A percentile compares a stretch with the other conserved stretches of the same genome.
Evolutionary conservation across 495 filamentous ascomycete species (phyloP).

Genomic region (Penicillium lividum): DNA sequence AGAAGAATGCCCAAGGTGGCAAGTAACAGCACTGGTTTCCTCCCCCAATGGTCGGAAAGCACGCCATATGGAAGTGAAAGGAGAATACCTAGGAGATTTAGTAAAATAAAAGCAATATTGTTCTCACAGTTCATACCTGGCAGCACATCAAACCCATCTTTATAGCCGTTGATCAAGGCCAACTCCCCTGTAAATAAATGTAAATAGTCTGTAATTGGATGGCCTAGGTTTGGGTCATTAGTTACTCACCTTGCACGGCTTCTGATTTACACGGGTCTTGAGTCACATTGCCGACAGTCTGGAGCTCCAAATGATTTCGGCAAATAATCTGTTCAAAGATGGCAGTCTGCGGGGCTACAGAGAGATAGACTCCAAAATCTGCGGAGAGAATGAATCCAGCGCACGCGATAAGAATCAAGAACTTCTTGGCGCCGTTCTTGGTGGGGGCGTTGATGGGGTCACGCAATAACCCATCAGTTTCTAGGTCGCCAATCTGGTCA

Average conservation of each 20-base stretch:
- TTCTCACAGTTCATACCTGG: slow-evolving; percentile 24
- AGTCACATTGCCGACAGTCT: not conserved
- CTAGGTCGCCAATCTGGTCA: not conserved
- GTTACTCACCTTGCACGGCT: slow-evolving; percentile 33
- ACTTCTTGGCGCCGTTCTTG: slow-evolving; percentile 16
- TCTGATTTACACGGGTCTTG: slow-evolving; percentile 40
- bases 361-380: slow-evolving; percentile 34
- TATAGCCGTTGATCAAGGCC: slow-evolving; percentile 44
- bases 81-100: slow-evolving; percentile 25
- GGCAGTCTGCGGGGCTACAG: slow-evolving; percentile 33
- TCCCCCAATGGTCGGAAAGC: slow-evolving; percentile 44
- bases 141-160: slow-evolving; percentile 38
- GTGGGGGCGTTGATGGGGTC: not conserved
- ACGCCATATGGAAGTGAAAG: slow-evolving; percentile 38
- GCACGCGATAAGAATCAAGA: slow-evolving; percentile 20
- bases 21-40: slow-evolving; percentile 43
- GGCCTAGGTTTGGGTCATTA: not conserved
- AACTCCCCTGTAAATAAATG: slow-evolving; percentile 23
- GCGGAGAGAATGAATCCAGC: slow-evolving; percentile 19
- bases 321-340: slow-evolving; percentile 47
- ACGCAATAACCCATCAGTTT: not conserved
- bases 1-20: slow-evolving; percentile 35
- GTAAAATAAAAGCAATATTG: too few species aligned
- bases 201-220: not conserved
- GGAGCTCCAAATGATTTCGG: slow-evolving; percentile 24